Evolutionary conservation across 345 rosid genomes (phyloP), one percentile per base, ranked within the genome.

Genomic region (Jatropha curcas): DNA sequence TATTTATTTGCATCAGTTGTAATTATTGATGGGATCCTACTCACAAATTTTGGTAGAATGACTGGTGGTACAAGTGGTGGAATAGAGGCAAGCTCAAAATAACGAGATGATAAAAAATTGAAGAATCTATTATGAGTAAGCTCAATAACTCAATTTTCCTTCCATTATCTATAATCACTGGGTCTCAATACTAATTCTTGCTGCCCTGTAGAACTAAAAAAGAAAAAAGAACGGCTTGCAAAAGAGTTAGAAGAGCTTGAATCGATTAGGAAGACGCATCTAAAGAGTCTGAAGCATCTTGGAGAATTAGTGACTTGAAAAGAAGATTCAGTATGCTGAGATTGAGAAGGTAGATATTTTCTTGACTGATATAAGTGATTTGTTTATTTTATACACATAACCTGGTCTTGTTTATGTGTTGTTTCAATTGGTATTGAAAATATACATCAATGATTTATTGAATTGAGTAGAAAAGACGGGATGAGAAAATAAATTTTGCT

Each of bases 11-110:
- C 74, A 27, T 71, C 81, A 95, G 99, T 92, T 87, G 99, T 95
- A 62, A 95, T 97, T 71, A 88, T 88, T 82, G 99, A 95, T 82
- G 99, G 99, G 71, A 89, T 87, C 74, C 79, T 95, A 53, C 98
- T 95, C 45, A 85, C 99, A 39, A 95, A 91, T 85, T 79, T 98
- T 75, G 99, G 99, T 70, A 95, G 98, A 77, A 95, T 95, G 99
- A 95, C 98, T 81, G 99, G 99, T 82, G 99, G 99, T 76, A 92
- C 98, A 65, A 92, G 88, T 79, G 96, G 99, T 73, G 98, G 98
- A 77, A 92, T 95, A 96, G 99, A 95, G 86, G 98, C 98, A 5
- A 90, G 90, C 80, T 95, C 98, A 57, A 95, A 86, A 65, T 87
- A 95, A 76, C 92, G 99, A 98, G 98, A 95, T 86, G 97, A 95